Conservation (phyloP, 805 yeast species). For the Nakazawaea sp. region DNA sequence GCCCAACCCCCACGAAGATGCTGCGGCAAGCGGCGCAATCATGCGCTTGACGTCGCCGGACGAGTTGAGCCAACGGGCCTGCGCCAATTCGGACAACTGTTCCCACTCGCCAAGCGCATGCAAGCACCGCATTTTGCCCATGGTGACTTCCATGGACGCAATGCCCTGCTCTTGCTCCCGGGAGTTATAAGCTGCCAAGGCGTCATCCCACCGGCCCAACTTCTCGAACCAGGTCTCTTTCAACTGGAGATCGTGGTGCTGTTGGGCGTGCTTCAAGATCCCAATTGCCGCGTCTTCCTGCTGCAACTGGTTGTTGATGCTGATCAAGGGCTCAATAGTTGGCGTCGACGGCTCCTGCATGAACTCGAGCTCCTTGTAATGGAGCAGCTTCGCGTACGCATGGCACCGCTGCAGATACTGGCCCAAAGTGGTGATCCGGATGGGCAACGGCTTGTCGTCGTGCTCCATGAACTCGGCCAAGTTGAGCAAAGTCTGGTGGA, state of each 20-base stretch:
- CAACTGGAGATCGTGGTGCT: constrained; percentile 81
- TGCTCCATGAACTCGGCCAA: constrained; percentile 97
- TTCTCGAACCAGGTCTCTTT: constrained; percentile 98
- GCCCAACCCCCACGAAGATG: constrained; percentile 97
- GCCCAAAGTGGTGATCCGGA: constrained; percentile 83
- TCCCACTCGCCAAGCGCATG: constrained; percentile 99
- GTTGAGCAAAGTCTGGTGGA: constrained; percentile 81
- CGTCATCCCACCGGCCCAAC: constrained; percentile 97
- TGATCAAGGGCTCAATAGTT: constrained; percentile 85
- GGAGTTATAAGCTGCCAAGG: constrained; percentile 80
- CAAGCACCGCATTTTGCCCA: constrained; percentile 97
- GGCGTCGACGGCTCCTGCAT: constrained; percentile 89
- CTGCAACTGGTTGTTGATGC: constrained; percentile 89
- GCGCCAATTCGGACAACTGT: constrained; percentile 76
- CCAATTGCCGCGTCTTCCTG: constrained; percentile 99
- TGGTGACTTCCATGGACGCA: constrained; percentile 76
- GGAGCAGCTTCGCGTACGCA: constrained; percentile 95
- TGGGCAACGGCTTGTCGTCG: constrained; percentile 90
- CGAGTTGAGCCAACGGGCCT: constrained; percentile 75
- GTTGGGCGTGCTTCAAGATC: constrained; percentile 87
- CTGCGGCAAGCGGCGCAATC: constrained; percentile 97
- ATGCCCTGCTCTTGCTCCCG: constrained; percentile 48
- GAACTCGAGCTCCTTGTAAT: constrained; percentile 91
- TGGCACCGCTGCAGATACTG: constrained; percentile 93
- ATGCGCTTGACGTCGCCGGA: constrained; percentile 68